Conservation (phyloP, 2,329 filamentous ascomycete genomes). For the Botrytis elliptica region DNA sequence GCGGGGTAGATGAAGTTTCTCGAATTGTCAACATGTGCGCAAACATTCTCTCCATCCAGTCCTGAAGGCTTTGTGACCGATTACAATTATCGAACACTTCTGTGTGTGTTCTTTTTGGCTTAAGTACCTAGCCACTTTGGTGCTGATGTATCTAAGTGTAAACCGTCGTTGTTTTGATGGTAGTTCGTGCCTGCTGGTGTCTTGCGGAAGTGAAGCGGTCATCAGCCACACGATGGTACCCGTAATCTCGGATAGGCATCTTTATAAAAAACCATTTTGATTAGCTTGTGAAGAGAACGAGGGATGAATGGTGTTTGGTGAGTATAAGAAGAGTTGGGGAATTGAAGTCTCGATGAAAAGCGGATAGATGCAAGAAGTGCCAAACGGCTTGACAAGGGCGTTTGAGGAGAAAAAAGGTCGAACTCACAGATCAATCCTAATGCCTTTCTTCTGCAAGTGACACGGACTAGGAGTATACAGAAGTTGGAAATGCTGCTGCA, state of each 20-base stretch:
- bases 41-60: neutral
- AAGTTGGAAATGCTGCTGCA: neutral
- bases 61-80: neutral
- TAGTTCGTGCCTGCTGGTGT: neutral
- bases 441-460: neutral
- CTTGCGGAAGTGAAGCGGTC: neutral
- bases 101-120: too few relatives aligned
- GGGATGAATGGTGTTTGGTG: neutral
- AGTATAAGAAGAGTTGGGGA: neutral
- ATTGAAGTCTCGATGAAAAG: neutral
- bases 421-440: neutral
- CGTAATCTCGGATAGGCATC: neutral
- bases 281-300: neutral
- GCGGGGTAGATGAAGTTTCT: neutral
- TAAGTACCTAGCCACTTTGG: neutral
- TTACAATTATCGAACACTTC: neutral
- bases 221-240: accelerated
- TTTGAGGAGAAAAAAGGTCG: neutral
- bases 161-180: neutral
- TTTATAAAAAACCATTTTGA: accelerated
- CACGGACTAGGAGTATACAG: neutral
- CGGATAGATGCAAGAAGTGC: neutral
- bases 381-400: neutral
- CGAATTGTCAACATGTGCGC: neutral
- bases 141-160: neutral